phyloP scores from a whole-genome alignment of 805 yeast species.

The Schwanniomyces vanrijiae region DNA sequence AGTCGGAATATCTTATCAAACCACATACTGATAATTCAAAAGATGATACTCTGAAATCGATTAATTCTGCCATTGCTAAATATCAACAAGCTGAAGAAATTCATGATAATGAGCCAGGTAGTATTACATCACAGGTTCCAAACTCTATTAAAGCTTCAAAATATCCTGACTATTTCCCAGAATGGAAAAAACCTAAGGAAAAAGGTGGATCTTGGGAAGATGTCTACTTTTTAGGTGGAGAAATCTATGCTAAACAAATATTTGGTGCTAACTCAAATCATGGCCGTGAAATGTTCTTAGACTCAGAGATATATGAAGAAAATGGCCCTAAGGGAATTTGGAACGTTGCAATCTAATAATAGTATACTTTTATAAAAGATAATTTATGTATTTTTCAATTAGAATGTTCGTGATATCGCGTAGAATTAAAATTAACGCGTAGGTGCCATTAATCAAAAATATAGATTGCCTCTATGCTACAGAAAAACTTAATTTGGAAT shows the following conservation, averaged over 20 bases:
- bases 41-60: constrained; percentile 23
- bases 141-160: constrained; percentile 66
- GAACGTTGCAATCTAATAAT: constrained; percentile 44
- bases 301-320: constrained; percentile 69
- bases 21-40: constrained; percentile 25
- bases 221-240: constrained; percentile 79
- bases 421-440: neutral
- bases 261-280: constrained; percentile 60
- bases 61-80: constrained; percentile 40
- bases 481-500: neutral
- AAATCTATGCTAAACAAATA: constrained; percentile 82
- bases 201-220: constrained; percentile 66
- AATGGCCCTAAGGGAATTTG: constrained; percentile 82
- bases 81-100: constrained; percentile 44
- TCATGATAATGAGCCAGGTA: constrained; percentile 25
- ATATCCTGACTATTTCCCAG: constrained; percentile 90
- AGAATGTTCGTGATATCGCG: neutral
- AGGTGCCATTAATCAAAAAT: neutral
- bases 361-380: neutral
- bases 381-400: neutral
- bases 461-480: neutral
- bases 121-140: constrained; percentile 65
- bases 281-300: constrained; percentile 61
- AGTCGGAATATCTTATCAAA: constrained; percentile 52
- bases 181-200: constrained; percentile 70